A percentile compares a stretch with the other conserved stretches of the same genome.
Evolutionary conservation across 2,329 filamentous ascomycete genomes (phyloP).

Genomic region (Talaromyces albobiverticillius): DNA sequence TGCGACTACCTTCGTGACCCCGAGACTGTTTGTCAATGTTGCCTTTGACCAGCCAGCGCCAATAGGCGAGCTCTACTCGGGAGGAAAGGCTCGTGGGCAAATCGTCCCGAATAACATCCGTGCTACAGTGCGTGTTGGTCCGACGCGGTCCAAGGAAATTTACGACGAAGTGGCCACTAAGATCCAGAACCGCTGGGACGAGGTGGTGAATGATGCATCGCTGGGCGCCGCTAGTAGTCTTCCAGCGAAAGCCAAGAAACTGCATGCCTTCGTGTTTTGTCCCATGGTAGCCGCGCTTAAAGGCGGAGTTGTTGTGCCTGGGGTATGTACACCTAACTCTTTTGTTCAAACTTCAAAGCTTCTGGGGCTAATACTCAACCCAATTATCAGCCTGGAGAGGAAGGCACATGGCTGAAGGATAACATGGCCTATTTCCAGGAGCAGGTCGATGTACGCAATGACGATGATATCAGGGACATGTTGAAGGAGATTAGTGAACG

Average conservation of each 20-base stretch:
- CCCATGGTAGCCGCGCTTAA: constrained; percentile 19
- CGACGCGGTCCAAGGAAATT: constrained; percentile 17
- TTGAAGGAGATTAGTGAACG: constrained; percentile 14
- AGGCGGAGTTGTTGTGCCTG: constrained; percentile 19
- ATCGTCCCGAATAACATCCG: constrained; percentile 14
- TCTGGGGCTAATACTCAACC: background rate
- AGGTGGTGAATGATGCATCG: constrained; percentile 15
- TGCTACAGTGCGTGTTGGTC: constrained; percentile 11
- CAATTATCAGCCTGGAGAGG: constrained; percentile 17
- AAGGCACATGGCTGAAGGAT: constrained; percentile 19
- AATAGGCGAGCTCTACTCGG: constrained; percentile 14
- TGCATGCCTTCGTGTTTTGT: constrained; percentile 18
- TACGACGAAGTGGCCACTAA: constrained; percentile 20
- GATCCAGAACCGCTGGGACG: constrained; percentile 20
- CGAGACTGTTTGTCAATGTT: constrained; percentile 21
- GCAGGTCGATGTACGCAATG: constrained; percentile 12
- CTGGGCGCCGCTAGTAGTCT: background rate
- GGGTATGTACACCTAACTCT: constrained; percentile 15
- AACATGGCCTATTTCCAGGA: constrained; percentile 19
- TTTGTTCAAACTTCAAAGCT: background rate
- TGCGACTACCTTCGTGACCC: constrained; percentile 19
- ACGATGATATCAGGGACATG: constrained; percentile 14
- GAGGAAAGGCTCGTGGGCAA: constrained; percentile 15
- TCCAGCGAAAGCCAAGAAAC: constrained; percentile 10
- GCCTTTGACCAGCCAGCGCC: constrained; percentile 14